phyloP scores from a whole-genome alignment of 495 filamentous ascomycete genomes.

The Hypoxylon lenormandii region DNA sequence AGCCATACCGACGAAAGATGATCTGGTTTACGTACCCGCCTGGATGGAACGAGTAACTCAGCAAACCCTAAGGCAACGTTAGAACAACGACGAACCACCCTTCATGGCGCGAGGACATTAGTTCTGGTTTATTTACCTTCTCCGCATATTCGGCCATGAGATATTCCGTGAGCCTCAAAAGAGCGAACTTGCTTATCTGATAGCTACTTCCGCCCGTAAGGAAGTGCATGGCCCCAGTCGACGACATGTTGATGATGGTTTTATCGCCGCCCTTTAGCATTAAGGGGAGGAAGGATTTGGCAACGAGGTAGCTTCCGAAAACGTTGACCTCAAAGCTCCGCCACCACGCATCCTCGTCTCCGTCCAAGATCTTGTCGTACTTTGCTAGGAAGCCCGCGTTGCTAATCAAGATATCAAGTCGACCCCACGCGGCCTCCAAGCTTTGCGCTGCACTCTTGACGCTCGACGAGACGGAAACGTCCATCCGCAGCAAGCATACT shows the following conservation, averaged over 20 bases:
- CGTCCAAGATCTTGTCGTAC: conserved; percentile 51
- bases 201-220: conserved; percentile 55
- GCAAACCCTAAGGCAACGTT: conserved; percentile 50
- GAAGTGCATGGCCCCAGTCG: conserved; percentile 55
- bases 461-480: conserved; percentile 54
- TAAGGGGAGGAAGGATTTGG: conserved; percentile 58
- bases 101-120: background rate
- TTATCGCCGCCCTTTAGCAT: conserved; percentile 61
- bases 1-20: background rate
- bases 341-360: conserved; percentile 61
- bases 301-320: conserved; percentile 47
- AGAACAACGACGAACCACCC: background rate
- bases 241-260: conserved; percentile 61
- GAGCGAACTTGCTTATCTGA: conserved; percentile 60
- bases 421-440: conserved; percentile 39
- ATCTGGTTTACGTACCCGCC: conserved; percentile 53
- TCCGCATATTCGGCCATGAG: conserved; percentile 57
- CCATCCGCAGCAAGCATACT: conserved; percentile 55
- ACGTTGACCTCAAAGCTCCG: conserved; percentile 60
- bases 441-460: conserved; percentile 50
- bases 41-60: conserved; percentile 63
- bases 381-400: conserved; percentile 61
- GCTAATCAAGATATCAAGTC: conserved; percentile 65
- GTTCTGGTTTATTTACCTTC: conserved; percentile 26
- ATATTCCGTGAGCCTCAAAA: conserved; percentile 62